These are phyloP conservation scores for Syzygium aromaticum DNA, from an alignment of 345 rosid species.

Conservation along the genomic window DNA sequence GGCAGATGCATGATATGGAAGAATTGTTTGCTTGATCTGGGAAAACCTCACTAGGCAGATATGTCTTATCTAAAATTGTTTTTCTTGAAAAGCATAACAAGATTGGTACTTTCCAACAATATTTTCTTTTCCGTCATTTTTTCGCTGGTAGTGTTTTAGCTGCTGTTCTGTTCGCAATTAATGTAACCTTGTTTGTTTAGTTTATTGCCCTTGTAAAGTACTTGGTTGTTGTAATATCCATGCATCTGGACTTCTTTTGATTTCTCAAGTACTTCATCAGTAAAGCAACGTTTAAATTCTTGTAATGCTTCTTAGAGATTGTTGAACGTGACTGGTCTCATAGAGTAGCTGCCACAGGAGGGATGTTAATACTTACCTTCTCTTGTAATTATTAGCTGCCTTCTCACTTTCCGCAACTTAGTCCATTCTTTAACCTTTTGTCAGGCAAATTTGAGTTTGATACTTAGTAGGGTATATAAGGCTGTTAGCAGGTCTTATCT, in stretches of 20 bases:
- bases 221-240: not conserved
- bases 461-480: not conserved
- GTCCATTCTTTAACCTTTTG: not conserved
- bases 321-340: not conserved
- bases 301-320: not conserved
- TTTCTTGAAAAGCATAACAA: not conserved
- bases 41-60: not conserved
- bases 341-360: not conserved
- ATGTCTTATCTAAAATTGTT: not conserved
- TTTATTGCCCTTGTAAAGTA: not conserved
- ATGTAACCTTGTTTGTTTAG: not conserved
- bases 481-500: not conserved
- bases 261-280: not conserved
- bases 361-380: not conserved
- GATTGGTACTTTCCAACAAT: not conserved
- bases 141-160: rapidly evolving
- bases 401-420: not conserved
- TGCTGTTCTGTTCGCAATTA: not conserved
- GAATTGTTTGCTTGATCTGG: not conserved
- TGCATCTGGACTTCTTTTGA: not conserved
- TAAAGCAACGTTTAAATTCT: not conserved
- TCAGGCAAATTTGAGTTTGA: not conserved
- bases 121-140: not conserved
- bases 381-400: not conserved
- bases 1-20: rapidly evolving